These are phyloP conservation scores for Arthrobotrys iridis DNA, from an alignment of 2,329 filamentous ascomycete genomes.

Conservation along the genomic window DNA sequence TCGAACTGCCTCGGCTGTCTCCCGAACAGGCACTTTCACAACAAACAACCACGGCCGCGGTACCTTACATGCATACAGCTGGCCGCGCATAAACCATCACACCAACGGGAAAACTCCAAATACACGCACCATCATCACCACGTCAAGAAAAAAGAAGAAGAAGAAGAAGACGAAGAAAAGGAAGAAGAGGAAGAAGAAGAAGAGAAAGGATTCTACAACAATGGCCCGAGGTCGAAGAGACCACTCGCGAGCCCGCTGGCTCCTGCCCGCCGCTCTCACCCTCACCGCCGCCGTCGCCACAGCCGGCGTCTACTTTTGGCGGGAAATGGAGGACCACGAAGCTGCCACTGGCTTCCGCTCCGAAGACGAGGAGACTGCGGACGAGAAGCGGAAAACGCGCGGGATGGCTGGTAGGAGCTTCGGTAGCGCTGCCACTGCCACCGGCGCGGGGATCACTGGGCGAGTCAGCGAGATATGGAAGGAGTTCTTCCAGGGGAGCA, in stretches of 20 bases:
- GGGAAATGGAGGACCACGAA: slow-evolving; percentile 53
- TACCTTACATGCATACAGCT: neutral
- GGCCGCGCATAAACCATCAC: slow-evolving; percentile 8
- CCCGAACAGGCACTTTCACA: neutral
- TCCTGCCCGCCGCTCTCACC: slow-evolving; percentile 49
- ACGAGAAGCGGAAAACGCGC: slow-evolving; percentile 43
- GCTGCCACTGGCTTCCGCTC: slow-evolving; percentile 51
- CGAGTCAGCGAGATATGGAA: slow-evolving; percentile 52
- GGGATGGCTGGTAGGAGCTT: slow-evolving; percentile 43
- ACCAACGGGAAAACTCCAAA: no score
- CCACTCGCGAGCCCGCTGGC: slow-evolving; percentile 48
- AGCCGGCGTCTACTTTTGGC: slow-evolving; percentile 53
- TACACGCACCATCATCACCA: neutral
- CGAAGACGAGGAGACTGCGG: slow-evolving; percentile 53
- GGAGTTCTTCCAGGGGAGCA: slow-evolving; percentile 46
- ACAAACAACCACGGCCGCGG: neutral
- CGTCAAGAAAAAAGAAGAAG: slow-evolving; percentile 1
- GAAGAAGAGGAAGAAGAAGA: neutral
- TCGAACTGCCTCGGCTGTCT: neutral
- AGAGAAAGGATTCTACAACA: neutral
- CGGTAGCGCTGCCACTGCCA: slow-evolving; percentile 22
- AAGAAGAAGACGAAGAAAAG: neutral
- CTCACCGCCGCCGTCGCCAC: slow-evolving; percentile 52
- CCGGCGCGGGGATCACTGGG: slow-evolving; percentile 27
- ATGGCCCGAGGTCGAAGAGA: slow-evolving; percentile 52